phyloP scores from a whole-genome alignment of 257 asterid species.

The Solanum pinnatisectum region DNA sequence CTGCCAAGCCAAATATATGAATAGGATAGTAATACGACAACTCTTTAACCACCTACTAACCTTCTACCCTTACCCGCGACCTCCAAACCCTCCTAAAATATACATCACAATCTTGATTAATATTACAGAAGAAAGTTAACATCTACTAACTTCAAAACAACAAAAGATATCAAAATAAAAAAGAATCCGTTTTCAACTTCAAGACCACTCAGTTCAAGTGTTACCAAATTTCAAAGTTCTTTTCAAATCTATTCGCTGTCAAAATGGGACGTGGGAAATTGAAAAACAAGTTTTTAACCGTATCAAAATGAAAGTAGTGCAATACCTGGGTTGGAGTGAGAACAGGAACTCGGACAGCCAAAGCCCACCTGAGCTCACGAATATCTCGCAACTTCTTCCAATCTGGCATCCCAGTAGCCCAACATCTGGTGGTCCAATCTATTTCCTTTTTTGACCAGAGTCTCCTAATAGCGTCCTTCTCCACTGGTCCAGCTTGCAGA shows the following conservation, averaged over 20 bases:
- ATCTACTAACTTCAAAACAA: background rate
- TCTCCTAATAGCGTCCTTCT: conserved; percentile 94
- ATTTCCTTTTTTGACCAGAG: conserved; percentile 91
- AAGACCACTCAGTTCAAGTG: background rate
- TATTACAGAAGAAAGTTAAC: background rate
- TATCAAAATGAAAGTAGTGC: background rate
- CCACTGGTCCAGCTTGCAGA: conserved; percentile 81
- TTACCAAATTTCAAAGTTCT: background rate
- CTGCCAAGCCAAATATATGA: background rate
- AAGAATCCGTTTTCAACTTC: background rate
- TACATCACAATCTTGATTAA: background rate
- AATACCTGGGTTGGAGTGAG: conserved; percentile 84
- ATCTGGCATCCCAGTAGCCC: conserved; percentile 97
- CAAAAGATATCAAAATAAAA: background rate
- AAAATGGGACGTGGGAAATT: background rate
- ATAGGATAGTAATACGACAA: background rate
- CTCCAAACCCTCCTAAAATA: background rate
- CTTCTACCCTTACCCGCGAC: background rate
- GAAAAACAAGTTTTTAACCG: background rate
- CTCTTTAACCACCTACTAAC: background rate
- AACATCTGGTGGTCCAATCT: conserved; percentile 88
- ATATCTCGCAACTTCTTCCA: conserved; percentile 95
- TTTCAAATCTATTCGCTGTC: background rate
- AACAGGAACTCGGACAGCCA: conserved; percentile 88
- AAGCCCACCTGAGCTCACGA: conserved; percentile 97